phyloP scores from a whole-genome alignment of 805 yeast species.

The Kodamaea neixiangensis region DNA sequence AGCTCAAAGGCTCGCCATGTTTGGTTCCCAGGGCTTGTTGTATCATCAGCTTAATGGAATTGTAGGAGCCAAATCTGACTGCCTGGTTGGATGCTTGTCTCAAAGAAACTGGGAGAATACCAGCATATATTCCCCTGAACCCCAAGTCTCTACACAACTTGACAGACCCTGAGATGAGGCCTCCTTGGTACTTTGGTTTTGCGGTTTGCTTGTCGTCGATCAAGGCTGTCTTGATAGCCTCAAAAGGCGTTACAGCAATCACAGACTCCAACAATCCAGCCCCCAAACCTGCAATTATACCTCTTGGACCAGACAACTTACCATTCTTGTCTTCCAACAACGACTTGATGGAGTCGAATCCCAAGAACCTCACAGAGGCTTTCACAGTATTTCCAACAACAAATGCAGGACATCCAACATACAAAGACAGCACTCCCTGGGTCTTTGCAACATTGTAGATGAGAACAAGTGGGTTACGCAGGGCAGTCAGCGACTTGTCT shows the following conservation, averaged over 20 bases:
- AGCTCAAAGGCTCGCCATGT: constrained; percentile 72
- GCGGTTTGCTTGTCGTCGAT: constrained; percentile 86
- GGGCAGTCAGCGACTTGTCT: constrained; percentile 60
- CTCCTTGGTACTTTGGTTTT: constrained; percentile 74
- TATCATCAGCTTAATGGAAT: constrained; percentile 75
- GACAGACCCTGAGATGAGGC: constrained; percentile 61
- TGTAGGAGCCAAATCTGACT: constrained; percentile 91
- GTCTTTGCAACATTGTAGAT: constrained; percentile 71
- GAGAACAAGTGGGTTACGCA: constrained; percentile 82
- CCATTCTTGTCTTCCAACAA: constrained; percentile 81
- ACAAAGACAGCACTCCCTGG: constrained; percentile 78
- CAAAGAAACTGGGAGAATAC: constrained; percentile 87
- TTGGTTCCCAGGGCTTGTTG: constrained; percentile 69
- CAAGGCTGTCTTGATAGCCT: constrained; percentile 92
- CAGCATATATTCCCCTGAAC: constrained; percentile 80
- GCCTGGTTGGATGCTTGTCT: constrained; percentile 97
- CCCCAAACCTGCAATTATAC: constrained; percentile 95
- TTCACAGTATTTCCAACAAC: constrained; percentile 95
- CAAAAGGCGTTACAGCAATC: constrained; percentile 95
- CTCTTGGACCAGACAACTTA: constrained; percentile 83
- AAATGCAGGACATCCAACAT: constrained; percentile 96
- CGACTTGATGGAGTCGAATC: constrained; percentile 84
- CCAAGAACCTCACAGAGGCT: constrained; percentile 93
- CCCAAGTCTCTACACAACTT: constrained; percentile 77
- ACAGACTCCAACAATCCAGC: constrained; percentile 93